These are phyloP conservation scores for Casuarina equisetifolia DNA, from an alignment of 306 rosid species.

Conservation along the genomic window DNA sequence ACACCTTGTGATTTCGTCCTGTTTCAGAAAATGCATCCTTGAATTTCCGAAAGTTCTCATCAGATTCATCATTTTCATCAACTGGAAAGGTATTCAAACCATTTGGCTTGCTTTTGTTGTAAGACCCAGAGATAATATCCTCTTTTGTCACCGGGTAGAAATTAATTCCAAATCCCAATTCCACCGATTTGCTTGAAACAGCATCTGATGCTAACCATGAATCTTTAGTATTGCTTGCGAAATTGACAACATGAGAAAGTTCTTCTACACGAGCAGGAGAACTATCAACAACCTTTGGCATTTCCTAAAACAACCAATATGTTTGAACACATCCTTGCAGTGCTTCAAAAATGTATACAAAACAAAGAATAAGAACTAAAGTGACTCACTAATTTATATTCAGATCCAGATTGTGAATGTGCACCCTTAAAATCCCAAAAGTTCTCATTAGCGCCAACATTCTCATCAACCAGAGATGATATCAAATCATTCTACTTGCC, in stretches of 20 bases:
- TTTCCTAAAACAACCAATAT: too few species aligned
- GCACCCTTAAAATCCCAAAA: too few species aligned
- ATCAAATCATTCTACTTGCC: too few species aligned
- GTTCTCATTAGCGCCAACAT: too few species aligned
- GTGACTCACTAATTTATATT: too few species aligned
- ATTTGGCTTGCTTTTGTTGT: conserved; percentile 21
- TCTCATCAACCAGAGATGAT: too few species aligned
- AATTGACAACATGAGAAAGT: background rate
- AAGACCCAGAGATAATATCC: background rate
- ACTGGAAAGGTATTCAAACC: conserved; percentile 33
- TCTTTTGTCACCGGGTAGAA: conserved; percentile 18
- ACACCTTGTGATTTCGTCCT: conserved; percentile 44
- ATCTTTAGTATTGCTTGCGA: background rate
- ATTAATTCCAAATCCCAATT: conserved; percentile 20
- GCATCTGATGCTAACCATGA: conserved; percentile 8
- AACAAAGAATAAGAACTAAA: too few species aligned
- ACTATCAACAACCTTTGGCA: background rate
- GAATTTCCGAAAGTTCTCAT: conserved; percentile 42
- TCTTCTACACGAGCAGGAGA: conserved; percentile 14
- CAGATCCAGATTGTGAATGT: too few species aligned
- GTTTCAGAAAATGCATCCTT: conserved; percentile 37
- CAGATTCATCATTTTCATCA: conserved; percentile 31
- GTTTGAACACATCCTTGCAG: too few species aligned
- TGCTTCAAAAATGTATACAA: too few species aligned
- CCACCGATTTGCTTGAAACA: conserved; percentile 17